Base-by-base conservation (phyloP, 2,329 filamentous ascomycete species). In the Shiraia sp. region DNA sequence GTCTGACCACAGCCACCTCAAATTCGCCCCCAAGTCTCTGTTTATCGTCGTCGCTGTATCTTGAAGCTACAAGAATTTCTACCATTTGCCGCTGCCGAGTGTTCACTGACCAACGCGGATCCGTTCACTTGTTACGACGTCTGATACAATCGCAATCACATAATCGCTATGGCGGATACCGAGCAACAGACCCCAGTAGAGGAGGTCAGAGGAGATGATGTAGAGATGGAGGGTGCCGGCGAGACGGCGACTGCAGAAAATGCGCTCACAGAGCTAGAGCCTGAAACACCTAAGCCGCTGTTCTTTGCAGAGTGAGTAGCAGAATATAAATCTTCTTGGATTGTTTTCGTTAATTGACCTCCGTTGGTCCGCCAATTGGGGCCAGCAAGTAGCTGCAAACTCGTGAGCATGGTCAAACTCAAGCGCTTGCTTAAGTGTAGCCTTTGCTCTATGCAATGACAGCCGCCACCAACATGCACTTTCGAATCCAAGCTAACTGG, bases 221-320 rank as follows among this genome's bases (percentile, higher is more conserved):
- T 79, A 22, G 78, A 79, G 36, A 76, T 80, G 75, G 70, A 56
- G 10, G 73, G 55, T 8, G 51, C 48, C 12, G 57, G 47, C 13
- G 52, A 42, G 8, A 42, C 43, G 16, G 39, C 14, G 17, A 42
- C 41, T 8, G 69, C 69, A 45, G 66, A 65, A 15, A 59, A 61
- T 8, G 65, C 61, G n/a, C 55, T 75, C 31, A 66, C 72, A 22
- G 66, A 73, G 35, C 67, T 75, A 30, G 72, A 76, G 62, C 68
- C 72, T 2, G 71, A 72, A 37, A 32, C 41, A 12, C 66, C 70
- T 1, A 70, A 69, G 53, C 61, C 70, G 32, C 61, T 68, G 19
- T 70, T 71, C 14, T 77, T 77, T 55, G 57, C 75, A 28, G 74
- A 77, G 74, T 76, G 55, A 53, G 71, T 55, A 4, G 24, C 6